These are phyloP conservation scores for Ogataea pini DNA, from an alignment of 805 yeast genomes.

Conservation along the genomic window DNA sequence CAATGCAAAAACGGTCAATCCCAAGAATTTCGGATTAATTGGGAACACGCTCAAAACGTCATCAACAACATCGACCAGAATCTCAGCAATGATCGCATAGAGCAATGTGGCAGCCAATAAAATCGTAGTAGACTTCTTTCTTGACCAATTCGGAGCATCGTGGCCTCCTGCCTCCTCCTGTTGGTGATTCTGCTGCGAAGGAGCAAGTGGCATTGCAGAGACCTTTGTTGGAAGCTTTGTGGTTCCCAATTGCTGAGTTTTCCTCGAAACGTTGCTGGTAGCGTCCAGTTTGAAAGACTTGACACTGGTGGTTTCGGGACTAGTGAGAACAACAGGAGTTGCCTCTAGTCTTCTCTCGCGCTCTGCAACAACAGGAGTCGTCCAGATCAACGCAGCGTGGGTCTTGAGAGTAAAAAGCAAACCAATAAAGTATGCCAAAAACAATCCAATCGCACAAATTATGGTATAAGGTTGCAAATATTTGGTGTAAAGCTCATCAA, in stretches of 20 bases:
- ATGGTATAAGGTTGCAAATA: conserved; percentile 82
- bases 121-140: conserved; percentile 78
- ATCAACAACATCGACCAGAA: conserved; percentile 89
- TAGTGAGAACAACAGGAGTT: neutral
- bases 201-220: conserved; percentile 3
- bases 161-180: conserved; percentile 61
- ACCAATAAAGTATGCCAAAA: conserved; percentile 84
- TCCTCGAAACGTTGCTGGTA: conserved; percentile 12
- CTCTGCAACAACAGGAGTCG: conserved; percentile 53
- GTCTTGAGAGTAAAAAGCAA: conserved; percentile 91
- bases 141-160: conserved; percentile 97
- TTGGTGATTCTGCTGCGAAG: conserved; percentile 1
- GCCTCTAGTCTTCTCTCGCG: conserved; percentile 34
- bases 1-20: conserved; percentile 90
- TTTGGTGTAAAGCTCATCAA: conserved; percentile 62
- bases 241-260: neutral
- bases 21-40: conserved; percentile 88
- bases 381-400: conserved; percentile 97
- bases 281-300: conserved; percentile 28
- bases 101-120: conserved; percentile 79
- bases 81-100: conserved; percentile 93
- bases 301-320: conserved; percentile 27
- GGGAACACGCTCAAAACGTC: conserved; percentile 75
- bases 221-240: neutral
- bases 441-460: conserved; percentile 76